These are phyloP conservation scores for Karstenula rhodostoma DNA, from an alignment of 2,329 filamentous ascomycete genomes.

Conservation along the genomic window DNA sequence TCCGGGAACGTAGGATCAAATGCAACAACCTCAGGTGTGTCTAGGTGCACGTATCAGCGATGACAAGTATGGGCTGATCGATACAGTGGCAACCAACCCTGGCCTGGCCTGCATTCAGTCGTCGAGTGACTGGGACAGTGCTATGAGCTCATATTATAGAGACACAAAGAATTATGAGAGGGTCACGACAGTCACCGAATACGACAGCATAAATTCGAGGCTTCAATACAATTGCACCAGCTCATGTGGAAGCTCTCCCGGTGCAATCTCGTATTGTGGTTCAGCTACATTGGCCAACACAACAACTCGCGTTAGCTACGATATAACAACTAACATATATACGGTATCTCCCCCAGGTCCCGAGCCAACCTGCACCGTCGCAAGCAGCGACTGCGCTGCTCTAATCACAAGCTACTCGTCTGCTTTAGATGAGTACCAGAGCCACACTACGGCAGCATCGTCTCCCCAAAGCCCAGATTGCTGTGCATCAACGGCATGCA, in stretches of 20 bases:
- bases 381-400: slow-evolving; percentile 21
- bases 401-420: slow-evolving; percentile 21
- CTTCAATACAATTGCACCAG: slow-evolving; percentile 20
- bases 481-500: slow-evolving; percentile 24
- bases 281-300: slow-evolving; percentile 16
- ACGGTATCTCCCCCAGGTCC: slow-evolving; percentile 14
- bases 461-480: slow-evolving; percentile 19
- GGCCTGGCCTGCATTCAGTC: slow-evolving; percentile 9
- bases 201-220: slow-evolving; percentile 13
- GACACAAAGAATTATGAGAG: not conserved
- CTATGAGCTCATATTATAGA: not conserved
- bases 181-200: slow-evolving; percentile 10
- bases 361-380: slow-evolving; percentile 25
- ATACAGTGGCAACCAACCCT: slow-evolving; percentile 1
- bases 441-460: not conserved
- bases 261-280: slow-evolving; percentile 23
- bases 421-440: slow-evolving; percentile 16
- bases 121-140: not conserved
- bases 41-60: not conserved
- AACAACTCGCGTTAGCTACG: slow-evolving; percentile 12
- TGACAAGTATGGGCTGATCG: not conserved
- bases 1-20: not conserved
- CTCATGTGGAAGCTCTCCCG: slow-evolving; percentile 19
- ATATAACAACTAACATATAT: not conserved
- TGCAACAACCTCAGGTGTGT: slow-evolving; percentile 3